Conservation (phyloP, 805 yeast genomes). For the Komagataella pastoris region DNA sequence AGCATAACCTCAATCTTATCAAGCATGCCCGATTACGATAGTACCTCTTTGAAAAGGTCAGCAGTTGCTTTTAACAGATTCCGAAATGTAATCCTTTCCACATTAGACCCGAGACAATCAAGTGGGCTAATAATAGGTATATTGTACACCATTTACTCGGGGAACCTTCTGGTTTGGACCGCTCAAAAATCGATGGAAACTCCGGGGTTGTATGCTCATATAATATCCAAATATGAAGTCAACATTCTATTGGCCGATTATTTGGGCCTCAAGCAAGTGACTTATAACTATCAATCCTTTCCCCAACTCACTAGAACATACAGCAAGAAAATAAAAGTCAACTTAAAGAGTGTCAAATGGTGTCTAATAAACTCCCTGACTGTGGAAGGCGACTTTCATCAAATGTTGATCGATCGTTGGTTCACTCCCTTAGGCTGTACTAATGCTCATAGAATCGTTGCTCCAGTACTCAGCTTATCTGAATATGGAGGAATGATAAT, state of each 20-base stretch:
- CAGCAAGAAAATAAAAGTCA: constrained; percentile 61
- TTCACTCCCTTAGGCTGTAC: constrained; percentile 79
- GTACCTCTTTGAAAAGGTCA: constrained; percentile 35
- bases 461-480: constrained; percentile 78
- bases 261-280: constrained; percentile 77
- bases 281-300: constrained; percentile 81
- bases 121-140: constrained; percentile 80
- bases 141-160: constrained; percentile 70
- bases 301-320: constrained; percentile 78
- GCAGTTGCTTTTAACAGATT: constrained; percentile 30
- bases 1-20: constrained; percentile 56
- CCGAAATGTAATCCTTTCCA: constrained; percentile 47
- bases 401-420: constrained; percentile 82
- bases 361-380: constrained; percentile 80
- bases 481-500: constrained; percentile 97
- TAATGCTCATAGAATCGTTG: constrained; percentile 59
- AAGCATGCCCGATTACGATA: constrained; percentile 33
- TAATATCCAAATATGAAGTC: constrained; percentile 58
- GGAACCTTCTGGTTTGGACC: constrained; percentile 70
- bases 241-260: constrained; percentile 76
- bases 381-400: constrained; percentile 88
- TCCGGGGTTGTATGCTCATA: constrained; percentile 80
- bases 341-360: constrained; percentile 74
- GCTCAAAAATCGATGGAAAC: constrained; percentile 61
- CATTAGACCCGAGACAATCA: constrained; percentile 61